phyloP scores from a whole-genome alignment of 192 early-diverging fungal species.

The Gorgonomyces haynaldii region DNA sequence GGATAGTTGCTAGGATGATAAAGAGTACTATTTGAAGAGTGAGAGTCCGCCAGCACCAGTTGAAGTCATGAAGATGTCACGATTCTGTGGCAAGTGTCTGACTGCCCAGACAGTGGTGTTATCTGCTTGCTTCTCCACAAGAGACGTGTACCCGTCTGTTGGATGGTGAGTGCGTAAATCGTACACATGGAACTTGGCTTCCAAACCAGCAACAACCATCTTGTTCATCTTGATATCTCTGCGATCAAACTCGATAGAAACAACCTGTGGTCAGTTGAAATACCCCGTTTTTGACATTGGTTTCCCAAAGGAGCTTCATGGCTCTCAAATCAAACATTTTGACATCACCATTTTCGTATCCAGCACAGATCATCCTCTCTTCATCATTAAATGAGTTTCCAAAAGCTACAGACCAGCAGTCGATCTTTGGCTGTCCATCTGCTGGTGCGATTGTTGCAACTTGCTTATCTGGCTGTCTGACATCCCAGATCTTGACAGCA shows the following conservation, averaged over 20 bases:
- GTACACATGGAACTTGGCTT: conserved; percentile 36
- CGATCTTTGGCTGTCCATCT: conserved; percentile 27
- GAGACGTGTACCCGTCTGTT: conserved; percentile 28
- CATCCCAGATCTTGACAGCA: conserved; percentile 63
- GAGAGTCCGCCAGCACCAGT: conserved; percentile 45
- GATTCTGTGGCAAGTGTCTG: conserved; percentile 49
- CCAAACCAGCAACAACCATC: conserved; percentile 44
- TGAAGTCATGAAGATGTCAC: conserved; percentile 51
- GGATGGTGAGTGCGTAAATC: conserved; percentile 46
- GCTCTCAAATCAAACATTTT: conserved; percentile 55
- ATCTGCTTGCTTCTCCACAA: conserved; percentile 26
- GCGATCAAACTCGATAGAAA: conserved; percentile 43
- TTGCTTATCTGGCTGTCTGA: conserved; percentile 45
- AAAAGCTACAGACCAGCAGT: conserved; percentile 61
- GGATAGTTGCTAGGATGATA: conserved; percentile 33
- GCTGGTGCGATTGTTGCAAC: conserved; percentile 48
- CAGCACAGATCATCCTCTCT: conserved; percentile 46
- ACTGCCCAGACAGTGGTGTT: conserved; percentile 57
- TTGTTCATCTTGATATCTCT: conserved; percentile 42
- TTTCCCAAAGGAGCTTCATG: conserved; percentile 50
- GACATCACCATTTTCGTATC: conserved; percentile 67
- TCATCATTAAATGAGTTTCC: conserved; percentile 50
- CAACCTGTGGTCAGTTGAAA: conserved; percentile 20
- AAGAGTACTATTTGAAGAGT: conserved; percentile 49
- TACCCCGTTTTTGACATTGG: conserved; percentile 61